Conservation (phyloP, 352 stramenopile genomes). For the Phytophthora megakarya region DNA sequence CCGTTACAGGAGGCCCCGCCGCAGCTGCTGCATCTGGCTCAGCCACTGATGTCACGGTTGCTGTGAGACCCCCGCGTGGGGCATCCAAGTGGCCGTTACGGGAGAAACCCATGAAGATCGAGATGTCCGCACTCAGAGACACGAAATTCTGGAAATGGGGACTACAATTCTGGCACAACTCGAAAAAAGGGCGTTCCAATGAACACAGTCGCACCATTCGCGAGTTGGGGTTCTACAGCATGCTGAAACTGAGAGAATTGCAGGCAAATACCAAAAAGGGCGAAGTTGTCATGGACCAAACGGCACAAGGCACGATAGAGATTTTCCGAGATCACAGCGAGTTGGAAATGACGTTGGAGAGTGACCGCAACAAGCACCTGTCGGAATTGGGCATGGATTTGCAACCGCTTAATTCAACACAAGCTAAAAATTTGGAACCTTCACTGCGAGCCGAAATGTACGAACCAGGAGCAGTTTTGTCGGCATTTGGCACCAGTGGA, state of each 20-base stretch:
- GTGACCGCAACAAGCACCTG: conserved; percentile 71
- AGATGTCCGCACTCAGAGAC: conserved; percentile 80
- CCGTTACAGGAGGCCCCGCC: conserved; percentile 37
- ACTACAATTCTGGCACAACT: conserved; percentile 85
- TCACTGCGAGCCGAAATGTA: conserved; percentile 64
- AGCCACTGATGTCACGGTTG: conserved; percentile 32
- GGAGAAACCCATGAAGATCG: conserved; percentile 85
- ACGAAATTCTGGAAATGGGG: conserved; percentile 90
- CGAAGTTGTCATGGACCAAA: conserved; percentile 88
- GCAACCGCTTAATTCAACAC: conserved; percentile 55
- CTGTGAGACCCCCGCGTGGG: conserved; percentile 25
- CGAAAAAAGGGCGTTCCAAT: conserved; percentile 74
- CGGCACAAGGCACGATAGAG: conserved; percentile 82
- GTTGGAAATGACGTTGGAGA: conserved; percentile 73
- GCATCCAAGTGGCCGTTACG: conserved; percentile 42
- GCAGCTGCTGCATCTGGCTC: conserved; percentile 42
- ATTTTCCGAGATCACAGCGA: conserved; percentile 64
- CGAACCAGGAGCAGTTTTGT: conserved; percentile 70
- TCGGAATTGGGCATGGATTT: conserved; percentile 82
- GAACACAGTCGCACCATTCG: conserved; percentile 82
- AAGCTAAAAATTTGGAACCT: conserved; percentile 74
- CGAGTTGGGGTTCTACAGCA: conserved; percentile 87
- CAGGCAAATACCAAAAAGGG: conserved; percentile 79
- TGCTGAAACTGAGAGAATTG: conserved; percentile 82
- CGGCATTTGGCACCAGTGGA: conserved; percentile 81